Evolutionary conservation across 164 flowering plant genomes (phyloP), one percentile per base, ranked within the genome.

Genomic region (Magnolia kwangsiensis): DNA sequence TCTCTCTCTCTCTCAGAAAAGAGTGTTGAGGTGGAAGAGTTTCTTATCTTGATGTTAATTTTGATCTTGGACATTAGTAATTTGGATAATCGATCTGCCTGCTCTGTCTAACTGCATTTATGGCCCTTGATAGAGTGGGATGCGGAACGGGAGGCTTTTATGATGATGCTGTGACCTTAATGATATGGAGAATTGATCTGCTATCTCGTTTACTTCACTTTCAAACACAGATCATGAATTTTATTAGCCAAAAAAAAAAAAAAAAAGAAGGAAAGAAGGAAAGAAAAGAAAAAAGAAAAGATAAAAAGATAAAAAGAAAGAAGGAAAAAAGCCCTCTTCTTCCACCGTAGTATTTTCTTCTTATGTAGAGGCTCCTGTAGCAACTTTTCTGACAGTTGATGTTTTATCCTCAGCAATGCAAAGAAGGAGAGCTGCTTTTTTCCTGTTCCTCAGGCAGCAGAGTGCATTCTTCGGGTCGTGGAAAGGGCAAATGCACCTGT

Each of bases 371-470:
- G 61, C 13, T 55, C 61, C 19, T 9, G 9, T 67, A 67, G 14
- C 23, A 50, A n/a, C 16, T 19, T 63, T 21, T 71, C 50, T 18
- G 13, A 73, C 4, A 45, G 4, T 73, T 68, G 11, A 51, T 72
- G 45, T 75, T 59, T 71, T 45, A 55, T 80, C 79, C 67, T 74
- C 93, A 94, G 99, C 88, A 96, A 96, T 84, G 92, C 86, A 9
- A 96, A 96, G 74, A 74, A 80, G 27, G 90, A 91, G 74, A 96
- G 99, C 77, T 96, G 99, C 88, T 96, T 94, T 76, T 95, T 83
- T 75, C 97, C 99, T 61, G 81, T 96, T 79, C 99, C 99, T 72
- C 99, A 96, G 88, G 98, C 97, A 63, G 98, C 99, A 23, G 90
- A 88, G 49, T 96, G 99, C 87, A 92, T 96, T 24, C 86, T 81